Conservation (phyloP, 2,329 filamentous ascomycete species). For the Purpureocillium takamizusanense region DNA sequence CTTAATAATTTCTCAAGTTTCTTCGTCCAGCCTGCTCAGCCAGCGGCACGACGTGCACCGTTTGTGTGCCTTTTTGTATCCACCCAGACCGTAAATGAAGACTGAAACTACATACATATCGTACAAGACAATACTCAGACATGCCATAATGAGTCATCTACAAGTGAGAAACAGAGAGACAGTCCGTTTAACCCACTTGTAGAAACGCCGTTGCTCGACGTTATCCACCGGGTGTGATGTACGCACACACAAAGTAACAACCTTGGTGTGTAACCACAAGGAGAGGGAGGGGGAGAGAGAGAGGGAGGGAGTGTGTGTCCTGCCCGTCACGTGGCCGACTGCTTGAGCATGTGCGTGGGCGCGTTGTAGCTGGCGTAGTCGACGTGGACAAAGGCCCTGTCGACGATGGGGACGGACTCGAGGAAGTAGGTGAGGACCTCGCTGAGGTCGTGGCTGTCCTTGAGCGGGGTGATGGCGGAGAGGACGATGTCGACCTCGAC, state of each 20-base stretch:
- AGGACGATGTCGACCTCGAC: conserved; percentile 77
- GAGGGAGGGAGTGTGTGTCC: too few relatives aligned
- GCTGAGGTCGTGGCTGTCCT: conserved; percentile 71
- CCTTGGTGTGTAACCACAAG: too few relatives aligned
- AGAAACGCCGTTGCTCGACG: not conserved
- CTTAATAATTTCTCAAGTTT: too few relatives aligned
- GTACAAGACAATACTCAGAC: too few relatives aligned
- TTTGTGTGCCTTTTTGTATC: not conserved
- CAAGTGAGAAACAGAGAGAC: too few relatives aligned
- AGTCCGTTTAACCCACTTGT: not conserved
- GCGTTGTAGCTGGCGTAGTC: conserved; percentile 55
- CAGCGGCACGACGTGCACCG: not conserved
- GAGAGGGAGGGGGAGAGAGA: too few relatives aligned
- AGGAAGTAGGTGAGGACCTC: conserved; percentile 77
- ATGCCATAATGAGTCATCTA: too few relatives aligned
- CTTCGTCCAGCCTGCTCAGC: too few relatives aligned
- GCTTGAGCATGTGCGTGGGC: conserved; percentile 46
- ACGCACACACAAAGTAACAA: too few relatives aligned
- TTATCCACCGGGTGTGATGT: too few relatives aligned
- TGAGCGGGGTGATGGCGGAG: conserved; percentile 63
- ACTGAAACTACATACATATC: too few relatives aligned
- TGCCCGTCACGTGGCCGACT: conserved; percentile 12
- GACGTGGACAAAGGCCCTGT: conserved; percentile 61
- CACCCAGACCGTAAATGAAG: too few relatives aligned
- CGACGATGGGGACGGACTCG: conserved; percentile 73